Percentiles rank a stretch among this genome's conserved stretches.
phyloP scores from a whole-genome alignment of 306 rosid genomes.

The Castanea crenata region DNA sequence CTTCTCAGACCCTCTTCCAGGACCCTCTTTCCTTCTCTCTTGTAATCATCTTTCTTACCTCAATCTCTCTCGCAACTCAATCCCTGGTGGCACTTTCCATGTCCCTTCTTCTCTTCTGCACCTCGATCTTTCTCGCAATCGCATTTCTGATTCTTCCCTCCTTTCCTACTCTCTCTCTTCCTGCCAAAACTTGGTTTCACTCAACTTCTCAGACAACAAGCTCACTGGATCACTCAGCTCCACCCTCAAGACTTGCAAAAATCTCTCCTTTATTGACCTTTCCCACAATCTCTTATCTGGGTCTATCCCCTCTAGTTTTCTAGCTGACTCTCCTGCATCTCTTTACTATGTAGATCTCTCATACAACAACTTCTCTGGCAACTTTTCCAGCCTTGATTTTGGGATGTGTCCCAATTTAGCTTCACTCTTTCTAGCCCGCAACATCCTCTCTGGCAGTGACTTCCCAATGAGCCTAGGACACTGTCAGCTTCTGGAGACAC shows the following conservation, averaged over 20 bases:
- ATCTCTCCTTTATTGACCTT: conserved; percentile 44
- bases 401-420: conserved; percentile 42
- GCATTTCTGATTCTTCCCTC: conserved; percentile 31
- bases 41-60: conserved; percentile 35
- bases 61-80: conserved; percentile 50
- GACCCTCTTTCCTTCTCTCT: background rate
- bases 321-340: conserved; percentile 27
- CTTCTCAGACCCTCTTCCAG: conserved; percentile 36
- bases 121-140: conserved; percentile 56
- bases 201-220: conserved; percentile 53
- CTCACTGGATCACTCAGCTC: conserved; percentile 39
- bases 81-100: conserved; percentile 26
- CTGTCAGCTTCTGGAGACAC: conserved; percentile 44
- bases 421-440: conserved; percentile 39
- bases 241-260: conserved; percentile 23
- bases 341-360: conserved; percentile 57
- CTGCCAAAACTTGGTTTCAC: conserved; percentile 33
- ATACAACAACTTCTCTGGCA: conserved; percentile 45
- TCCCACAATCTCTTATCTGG: conserved; percentile 49
- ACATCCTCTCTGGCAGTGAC: conserved; percentile 29
- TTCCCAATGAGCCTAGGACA: conserved; percentile 41
- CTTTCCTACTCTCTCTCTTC: conserved; percentile 20
- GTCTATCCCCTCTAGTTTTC: conserved; percentile 33
- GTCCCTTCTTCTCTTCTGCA: conserved; percentile 35
- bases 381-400: conserved; percentile 41